Percentiles rank a stretch among this genome's conserved stretches.
These are phyloP conservation scores for Thalassiosira mediterranea DNA, from an alignment of 352 stramenopile genomes.

Conservation along the genomic window DNA sequence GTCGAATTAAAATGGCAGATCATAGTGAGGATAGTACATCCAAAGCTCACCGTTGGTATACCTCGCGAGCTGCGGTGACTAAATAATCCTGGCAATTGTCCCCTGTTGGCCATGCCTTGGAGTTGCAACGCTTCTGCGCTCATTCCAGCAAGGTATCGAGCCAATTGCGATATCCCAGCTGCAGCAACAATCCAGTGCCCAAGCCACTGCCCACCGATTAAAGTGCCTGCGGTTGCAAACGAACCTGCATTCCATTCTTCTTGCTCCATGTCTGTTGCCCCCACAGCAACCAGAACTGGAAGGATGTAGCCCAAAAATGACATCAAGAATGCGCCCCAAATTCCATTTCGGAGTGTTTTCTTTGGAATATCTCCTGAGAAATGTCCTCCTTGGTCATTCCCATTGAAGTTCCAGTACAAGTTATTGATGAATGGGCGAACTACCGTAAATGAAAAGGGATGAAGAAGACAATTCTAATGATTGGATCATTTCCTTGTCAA, in stretches of 20 bases:
- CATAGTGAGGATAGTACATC: constrained; percentile 86
- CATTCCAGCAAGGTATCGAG: constrained; percentile 88
- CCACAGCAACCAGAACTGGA: constrained; percentile 86
- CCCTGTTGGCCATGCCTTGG: constrained; percentile 84
- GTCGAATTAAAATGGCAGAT: too few species aligned
- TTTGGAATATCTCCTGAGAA: constrained; percentile 85
- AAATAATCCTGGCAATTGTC: constrained; percentile 87
- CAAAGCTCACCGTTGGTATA: constrained; percentile 86
- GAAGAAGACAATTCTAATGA: too few species aligned
- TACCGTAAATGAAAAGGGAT: background rate
- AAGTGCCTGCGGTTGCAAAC: constrained; percentile 86
- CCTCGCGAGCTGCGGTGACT: constrained; percentile 70
- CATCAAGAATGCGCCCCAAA: constrained; percentile 85
- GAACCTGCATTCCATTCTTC: constrained; percentile 87
- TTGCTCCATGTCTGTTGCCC: constrained; percentile 84
- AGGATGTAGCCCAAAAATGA: constrained; percentile 87
- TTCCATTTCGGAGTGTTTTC: constrained; percentile 86
- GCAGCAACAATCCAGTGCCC: constrained; percentile 87
- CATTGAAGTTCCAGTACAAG: constrained; percentile 94
- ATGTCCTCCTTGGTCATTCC: constrained; percentile 89
- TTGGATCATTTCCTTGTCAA: too few species aligned
- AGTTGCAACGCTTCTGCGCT: constrained; percentile 89
- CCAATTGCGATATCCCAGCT: constrained; percentile 86
- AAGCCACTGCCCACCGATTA: constrained; percentile 84
- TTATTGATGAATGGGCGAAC: constrained; percentile 86